Conservation (phyloP, 2,329 filamentous ascomycete genomes). For the Coniochaeta hoffmannii region DNA sequence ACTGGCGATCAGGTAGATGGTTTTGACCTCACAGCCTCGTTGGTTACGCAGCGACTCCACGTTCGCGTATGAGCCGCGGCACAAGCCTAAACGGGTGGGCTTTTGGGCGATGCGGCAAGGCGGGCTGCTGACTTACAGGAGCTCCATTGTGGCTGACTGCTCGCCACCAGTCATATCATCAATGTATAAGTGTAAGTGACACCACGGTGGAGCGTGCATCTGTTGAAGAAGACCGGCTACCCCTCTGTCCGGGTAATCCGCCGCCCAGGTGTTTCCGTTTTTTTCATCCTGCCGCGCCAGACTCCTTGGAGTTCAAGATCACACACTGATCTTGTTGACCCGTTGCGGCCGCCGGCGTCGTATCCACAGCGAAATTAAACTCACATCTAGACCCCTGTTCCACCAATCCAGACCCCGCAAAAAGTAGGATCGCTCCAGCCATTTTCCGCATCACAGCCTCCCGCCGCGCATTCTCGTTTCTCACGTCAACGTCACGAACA, state of each 20-base stretch:
- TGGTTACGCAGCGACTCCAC: neutral
- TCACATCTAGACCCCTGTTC: neutral
- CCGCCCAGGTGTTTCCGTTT: neutral
- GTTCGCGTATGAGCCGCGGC: neutral
- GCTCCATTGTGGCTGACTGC: neutral
- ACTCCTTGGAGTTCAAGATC: neutral
- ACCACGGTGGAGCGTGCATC: no score
- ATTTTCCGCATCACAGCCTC: neutral
- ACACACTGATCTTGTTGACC: neutral
- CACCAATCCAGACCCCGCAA: slow-evolving; percentile 1
- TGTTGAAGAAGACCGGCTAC: neutral
- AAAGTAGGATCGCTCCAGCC: neutral
- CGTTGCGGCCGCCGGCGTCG: neutral
- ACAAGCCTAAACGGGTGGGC: neutral
- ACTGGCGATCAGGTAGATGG: no score
- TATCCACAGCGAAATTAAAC: neutral
- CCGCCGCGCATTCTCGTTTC: neutral
- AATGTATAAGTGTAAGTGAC: neutral
- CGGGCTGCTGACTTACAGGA: neutral
- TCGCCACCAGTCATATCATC: neutral
- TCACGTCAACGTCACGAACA: neutral
- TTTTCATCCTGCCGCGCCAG: neutral
- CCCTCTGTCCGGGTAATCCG: neutral
- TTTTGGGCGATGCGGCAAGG: neutral
- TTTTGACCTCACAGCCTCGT: neutral